Conservation (phyloP, 179 eudicot species). For the Pouteria campechiana region DNA sequence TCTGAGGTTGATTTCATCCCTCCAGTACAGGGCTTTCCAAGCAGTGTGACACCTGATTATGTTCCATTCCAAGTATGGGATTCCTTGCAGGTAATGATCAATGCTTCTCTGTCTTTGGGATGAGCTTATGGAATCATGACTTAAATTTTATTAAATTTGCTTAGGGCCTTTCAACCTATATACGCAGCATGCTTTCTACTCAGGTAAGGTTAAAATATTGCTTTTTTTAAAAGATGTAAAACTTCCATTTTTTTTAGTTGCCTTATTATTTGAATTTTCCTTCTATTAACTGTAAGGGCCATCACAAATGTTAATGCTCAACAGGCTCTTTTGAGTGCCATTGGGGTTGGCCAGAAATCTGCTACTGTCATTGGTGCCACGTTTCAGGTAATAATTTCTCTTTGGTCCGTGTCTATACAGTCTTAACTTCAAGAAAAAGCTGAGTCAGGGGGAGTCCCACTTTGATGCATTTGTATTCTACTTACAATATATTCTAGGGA, state of each 20-base stretch:
- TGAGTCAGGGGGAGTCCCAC: too few species aligned
- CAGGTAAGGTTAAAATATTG: slow-evolving; percentile 63
- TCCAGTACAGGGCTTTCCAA: slow-evolving; percentile 81
- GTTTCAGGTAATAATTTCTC: slow-evolving; percentile 74
- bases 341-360: slow-evolving; percentile 96
- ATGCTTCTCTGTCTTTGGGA: background rate
- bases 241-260: too few species aligned
- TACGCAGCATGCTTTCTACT: slow-evolving; percentile 93
- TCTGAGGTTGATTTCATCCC: slow-evolving; percentile 3
- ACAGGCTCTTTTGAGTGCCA: slow-evolving; percentile 98
- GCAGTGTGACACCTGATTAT: slow-evolving; percentile 94
- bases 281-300: too few species aligned
- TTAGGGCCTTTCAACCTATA: slow-evolving; percentile 89
- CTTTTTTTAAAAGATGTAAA: too few species aligned
- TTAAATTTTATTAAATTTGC: background rate
- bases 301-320: background rate
- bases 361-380: slow-evolving; percentile 97
- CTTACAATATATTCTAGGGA: too few species aligned
- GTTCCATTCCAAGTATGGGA: slow-evolving; percentile 92
- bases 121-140: background rate
- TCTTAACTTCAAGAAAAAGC: too few species aligned
- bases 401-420: too few species aligned
- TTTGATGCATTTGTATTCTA: too few species aligned
- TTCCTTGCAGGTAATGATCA: slow-evolving; percentile 58
- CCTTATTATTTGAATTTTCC: too few species aligned